Conservation (phyloP, 495 filamentous ascomycete genomes). For the Aspergillus cavernicola region DNA sequence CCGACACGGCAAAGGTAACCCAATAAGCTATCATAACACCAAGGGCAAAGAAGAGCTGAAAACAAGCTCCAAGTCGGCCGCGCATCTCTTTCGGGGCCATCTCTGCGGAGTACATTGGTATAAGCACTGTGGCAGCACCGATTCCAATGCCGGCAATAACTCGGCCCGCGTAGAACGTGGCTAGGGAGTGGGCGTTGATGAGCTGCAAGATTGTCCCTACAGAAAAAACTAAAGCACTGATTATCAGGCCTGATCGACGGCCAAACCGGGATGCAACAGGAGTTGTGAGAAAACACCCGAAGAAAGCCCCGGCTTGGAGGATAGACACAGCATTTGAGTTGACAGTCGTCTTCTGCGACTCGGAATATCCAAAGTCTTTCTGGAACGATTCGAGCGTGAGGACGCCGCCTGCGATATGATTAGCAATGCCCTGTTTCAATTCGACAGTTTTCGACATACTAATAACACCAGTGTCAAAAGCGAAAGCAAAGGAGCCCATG, state of each 20-base stretch:
- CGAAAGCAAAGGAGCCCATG: conserved; percentile 39
- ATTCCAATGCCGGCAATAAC: conserved; percentile 54
- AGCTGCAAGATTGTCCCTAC: conserved; percentile 44
- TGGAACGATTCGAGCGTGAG: conserved; percentile 39
- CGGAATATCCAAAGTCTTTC: conserved; percentile 32
- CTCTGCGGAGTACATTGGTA: conserved; percentile 52
- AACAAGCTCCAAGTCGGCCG: conserved; percentile 47
- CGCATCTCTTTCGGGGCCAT: conserved; percentile 52
- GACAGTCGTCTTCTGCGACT: conserved; percentile 30
- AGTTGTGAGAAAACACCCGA: conserved; percentile 45
- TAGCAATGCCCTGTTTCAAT: not conserved
- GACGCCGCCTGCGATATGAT: conserved; percentile 25
- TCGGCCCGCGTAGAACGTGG: conserved; percentile 43
- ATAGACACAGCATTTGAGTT: conserved; percentile 43
- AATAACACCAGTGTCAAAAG: conserved; percentile 39
- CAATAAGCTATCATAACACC: conserved; percentile 51
- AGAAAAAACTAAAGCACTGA: conserved; percentile 39
- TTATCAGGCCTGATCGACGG: conserved; percentile 36
- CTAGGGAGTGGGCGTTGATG: conserved; percentile 38
- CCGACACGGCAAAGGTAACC: conserved; percentile 44
- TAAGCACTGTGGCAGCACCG: conserved; percentile 48
- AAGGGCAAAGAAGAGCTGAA: conserved; percentile 46
- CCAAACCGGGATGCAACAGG: conserved; percentile 42
- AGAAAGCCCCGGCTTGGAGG: conserved; percentile 41
- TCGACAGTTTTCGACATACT: conserved; percentile 19